Evolutionary conservation across 139 green algal genomes (phyloP).

Genomic region (Chlorella ohadii): DNA sequence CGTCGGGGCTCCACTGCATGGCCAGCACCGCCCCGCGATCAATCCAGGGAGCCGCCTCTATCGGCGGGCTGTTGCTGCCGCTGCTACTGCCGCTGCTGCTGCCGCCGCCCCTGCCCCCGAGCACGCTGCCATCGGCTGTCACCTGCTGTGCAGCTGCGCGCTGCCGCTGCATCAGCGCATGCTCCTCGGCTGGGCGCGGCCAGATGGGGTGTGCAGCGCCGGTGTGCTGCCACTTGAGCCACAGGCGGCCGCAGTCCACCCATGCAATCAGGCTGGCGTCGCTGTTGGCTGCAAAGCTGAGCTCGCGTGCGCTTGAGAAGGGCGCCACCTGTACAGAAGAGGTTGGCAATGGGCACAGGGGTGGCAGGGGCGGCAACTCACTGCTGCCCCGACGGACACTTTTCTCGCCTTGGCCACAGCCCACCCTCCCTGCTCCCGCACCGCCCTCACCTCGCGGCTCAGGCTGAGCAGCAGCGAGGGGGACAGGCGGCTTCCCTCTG

Average conservation of each 20-base stretch:
- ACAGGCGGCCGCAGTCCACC: not conserved
- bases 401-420: too few species aligned
- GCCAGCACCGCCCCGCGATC: not conserved
- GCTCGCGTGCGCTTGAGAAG: not conserved
- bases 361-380: too few species aligned
- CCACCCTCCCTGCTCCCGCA: not conserved
- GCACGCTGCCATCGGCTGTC: not conserved
- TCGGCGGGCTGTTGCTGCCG: not conserved
- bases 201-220: not conserved
- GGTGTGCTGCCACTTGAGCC: not conserved
- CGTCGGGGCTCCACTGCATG: conserved; percentile 31
- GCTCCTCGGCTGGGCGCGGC: not conserved
- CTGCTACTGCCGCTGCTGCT: not conserved
- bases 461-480: conserved; percentile 2
- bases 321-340: conserved; percentile 17
- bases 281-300: not conserved
- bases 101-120: not conserved
- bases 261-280: conserved; percentile 1
- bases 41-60: not conserved
- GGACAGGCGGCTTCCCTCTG: conserved; percentile 11
- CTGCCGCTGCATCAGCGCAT: not conserved
- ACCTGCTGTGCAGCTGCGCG: not conserved
- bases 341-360: too few species aligned
- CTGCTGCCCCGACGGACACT: too few species aligned
- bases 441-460: not conserved